Evolutionary conservation across 768 basidiomycete genomes (phyloP), one percentile per base, ranked within the genome.

Genomic region (Lentinula detonsa): DNA sequence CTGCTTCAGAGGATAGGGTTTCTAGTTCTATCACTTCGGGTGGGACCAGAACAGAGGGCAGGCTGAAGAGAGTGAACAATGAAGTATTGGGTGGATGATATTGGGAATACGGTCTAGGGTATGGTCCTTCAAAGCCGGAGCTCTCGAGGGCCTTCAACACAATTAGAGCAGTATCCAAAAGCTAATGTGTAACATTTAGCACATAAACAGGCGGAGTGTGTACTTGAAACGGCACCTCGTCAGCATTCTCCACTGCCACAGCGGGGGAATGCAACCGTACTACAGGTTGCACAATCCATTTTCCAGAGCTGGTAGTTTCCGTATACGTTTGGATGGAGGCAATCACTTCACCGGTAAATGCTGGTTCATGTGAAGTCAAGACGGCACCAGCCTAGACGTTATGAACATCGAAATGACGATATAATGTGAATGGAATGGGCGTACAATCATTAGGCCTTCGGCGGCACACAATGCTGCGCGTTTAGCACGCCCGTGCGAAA

Each of bases 11-110:
- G 0, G 86, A 79, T 49, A 93, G 74, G 0, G 81, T 80, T 43
- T 93, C 92, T 8, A 91, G 78, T 65, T 94, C 93, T 33, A 93
- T 88, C 23, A 88, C 83, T 71, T 95, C 93, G 1, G 93, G 93
- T 2, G 93, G 93, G 0, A 95, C 91, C 16, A 95, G 78, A 43
- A 95, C 85, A 37, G 84, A 79, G 5, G 92, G 92, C 9, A 95
- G 77, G 34, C 84, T 80, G 65, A 90, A 93, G 1, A 84, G 81
- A 7, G 76, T 70, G 15, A 79, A 72, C 3, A 69, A 65, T 1
- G 69, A 66, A 8, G 69, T 65, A 43, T 80, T 79, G 21, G 79
- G 73, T 28, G 77, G 76, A 0, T 79, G 73, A 61, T 80, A 77
- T 39, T 77, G 73, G 10, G 76, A 68, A 66, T 90, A 91, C 2